Evolutionary conservation across 2,329 filamentous ascomycete species (phyloP).

Genomic region (Clonostachys byssicola): DNA sequence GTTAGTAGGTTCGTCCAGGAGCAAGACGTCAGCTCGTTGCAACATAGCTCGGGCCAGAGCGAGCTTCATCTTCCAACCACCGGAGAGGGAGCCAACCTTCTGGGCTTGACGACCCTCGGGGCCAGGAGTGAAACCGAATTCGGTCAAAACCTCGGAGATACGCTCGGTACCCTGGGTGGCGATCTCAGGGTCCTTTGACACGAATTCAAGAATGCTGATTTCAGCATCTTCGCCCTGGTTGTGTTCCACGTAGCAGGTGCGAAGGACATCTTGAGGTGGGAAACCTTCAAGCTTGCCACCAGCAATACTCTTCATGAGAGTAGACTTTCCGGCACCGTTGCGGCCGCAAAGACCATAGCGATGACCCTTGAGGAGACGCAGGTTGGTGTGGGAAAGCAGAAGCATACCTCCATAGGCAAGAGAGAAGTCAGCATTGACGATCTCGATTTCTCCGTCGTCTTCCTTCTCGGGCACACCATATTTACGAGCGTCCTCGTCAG

Average conservation of each 20-base stretch:
- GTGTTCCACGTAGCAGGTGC: slow-evolving; percentile 98
- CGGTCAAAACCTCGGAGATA: slow-evolving; percentile 77
- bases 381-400: slow-evolving; percentile 90
- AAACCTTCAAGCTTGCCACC: slow-evolving; percentile 96
- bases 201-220: slow-evolving; percentile 91
- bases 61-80: slow-evolving; percentile 99
- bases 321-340: slow-evolving; percentile 98
- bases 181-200: slow-evolving; percentile 83
- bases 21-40: slow-evolving; percentile 89
- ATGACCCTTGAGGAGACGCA: slow-evolving; percentile 91
- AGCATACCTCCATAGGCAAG: slow-evolving; percentile 98
- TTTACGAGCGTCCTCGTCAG: slow-evolving; percentile 83
- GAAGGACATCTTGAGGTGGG: slow-evolving; percentile 84
- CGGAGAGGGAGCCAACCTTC: slow-evolving; percentile 89
- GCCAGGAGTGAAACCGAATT: slow-evolving; percentile 91
- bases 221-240: slow-evolving; percentile 98
- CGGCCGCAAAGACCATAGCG: slow-evolving; percentile 95
- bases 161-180: slow-evolving; percentile 73
- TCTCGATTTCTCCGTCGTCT: slow-evolving; percentile 89
- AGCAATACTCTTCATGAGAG: slow-evolving; percentile 94
- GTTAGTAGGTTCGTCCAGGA: slow-evolving; percentile 98
- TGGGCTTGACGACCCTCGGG: slow-evolving; percentile 85
- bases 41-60: slow-evolving; percentile 95
- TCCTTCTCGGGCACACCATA: slow-evolving; percentile 81
- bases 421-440: slow-evolving; percentile 97